Evolutionary conservation across 306 rosid genomes (phyloP).

Genomic region (Quercus robur): DNA sequence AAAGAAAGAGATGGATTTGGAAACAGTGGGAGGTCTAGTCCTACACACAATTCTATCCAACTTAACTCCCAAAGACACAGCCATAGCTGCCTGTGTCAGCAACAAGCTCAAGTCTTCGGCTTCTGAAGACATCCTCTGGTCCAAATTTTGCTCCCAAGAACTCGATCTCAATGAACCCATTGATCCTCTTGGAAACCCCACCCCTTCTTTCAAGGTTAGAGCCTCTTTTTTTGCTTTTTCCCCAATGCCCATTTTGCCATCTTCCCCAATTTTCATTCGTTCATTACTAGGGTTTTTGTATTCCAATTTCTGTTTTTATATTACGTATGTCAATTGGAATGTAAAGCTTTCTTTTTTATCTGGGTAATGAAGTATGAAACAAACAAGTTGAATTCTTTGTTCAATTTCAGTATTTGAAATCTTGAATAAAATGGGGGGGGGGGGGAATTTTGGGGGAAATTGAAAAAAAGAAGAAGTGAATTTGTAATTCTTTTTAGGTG

Average conservation of each 20-base stretch:
- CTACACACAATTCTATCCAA: conserved; percentile 43
- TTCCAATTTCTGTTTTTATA: no score
- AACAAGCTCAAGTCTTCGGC: conserved; percentile 48
- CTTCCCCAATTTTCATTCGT: background rate
- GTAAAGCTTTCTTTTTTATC: background rate
- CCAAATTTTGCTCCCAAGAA: conserved; percentile 48
- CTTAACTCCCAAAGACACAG: conserved; percentile 53
- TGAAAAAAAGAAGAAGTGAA: no score
- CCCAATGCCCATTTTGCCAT: no score
- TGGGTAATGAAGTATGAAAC: background rate
- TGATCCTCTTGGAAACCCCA: conserved; percentile 56
- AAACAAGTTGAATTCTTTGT: background rate
- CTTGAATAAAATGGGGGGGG: background rate
- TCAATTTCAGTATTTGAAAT: background rate
- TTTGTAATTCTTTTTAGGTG: no score
- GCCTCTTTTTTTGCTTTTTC: background rate
- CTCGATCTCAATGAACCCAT: conserved; percentile 48
- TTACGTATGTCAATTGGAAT: background rate
- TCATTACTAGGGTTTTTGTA: background rate
- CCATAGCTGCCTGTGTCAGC: conserved; percentile 51
- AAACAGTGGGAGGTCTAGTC: conserved; percentile 67
- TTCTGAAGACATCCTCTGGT: conserved; percentile 73
- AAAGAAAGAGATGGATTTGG: conserved; percentile 42
- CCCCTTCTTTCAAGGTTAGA: conserved; percentile 70
- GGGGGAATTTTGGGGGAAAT: no score